A percentile compares a stretch with the other conserved stretches of the same genome.
These are phyloP conservation scores for Viridothelium virens DNA, from an alignment of 495 filamentous ascomycete species.

Conservation along the genomic window DNA sequence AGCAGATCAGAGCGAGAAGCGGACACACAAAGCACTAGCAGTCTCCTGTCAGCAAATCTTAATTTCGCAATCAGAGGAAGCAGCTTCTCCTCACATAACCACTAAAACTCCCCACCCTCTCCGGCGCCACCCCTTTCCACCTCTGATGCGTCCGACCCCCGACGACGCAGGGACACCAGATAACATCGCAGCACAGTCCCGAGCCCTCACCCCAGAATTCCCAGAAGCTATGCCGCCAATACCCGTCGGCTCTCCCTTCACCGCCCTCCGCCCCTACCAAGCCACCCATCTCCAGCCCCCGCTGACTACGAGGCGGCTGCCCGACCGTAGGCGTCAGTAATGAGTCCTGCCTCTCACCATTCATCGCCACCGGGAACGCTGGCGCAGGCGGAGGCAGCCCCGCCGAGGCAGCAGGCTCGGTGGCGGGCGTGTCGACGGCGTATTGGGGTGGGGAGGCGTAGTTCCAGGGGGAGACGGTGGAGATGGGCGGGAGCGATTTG, in stretches of 20 bases:
- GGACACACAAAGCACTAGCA: neutral
- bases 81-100: neutral
- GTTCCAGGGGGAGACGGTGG: constrained; percentile 4
- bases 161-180: neutral
- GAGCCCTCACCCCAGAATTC: neutral
- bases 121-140: neutral
- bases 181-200: neutral
- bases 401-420: neutral
- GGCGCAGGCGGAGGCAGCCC: neutral
- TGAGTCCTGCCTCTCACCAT: neutral
- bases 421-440: constrained; percentile 3
- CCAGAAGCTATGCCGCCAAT: neutral
- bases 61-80: neutral
- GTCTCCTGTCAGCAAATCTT: neutral
- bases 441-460: neutral
- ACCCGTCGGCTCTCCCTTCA: no score
- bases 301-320: neutral
- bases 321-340: neutral
- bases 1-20: neutral
- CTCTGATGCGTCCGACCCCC: constrained; percentile 1
- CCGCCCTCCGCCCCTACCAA: neutral
- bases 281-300: neutral
- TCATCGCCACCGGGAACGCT: neutral
- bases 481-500: neutral
- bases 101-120: neutral